Evolutionary conservation across 2,329 filamentous ascomycete species (phyloP), one percentile per base, ranked within the genome.

Genomic region (Bipolaris zeicola): DNA sequence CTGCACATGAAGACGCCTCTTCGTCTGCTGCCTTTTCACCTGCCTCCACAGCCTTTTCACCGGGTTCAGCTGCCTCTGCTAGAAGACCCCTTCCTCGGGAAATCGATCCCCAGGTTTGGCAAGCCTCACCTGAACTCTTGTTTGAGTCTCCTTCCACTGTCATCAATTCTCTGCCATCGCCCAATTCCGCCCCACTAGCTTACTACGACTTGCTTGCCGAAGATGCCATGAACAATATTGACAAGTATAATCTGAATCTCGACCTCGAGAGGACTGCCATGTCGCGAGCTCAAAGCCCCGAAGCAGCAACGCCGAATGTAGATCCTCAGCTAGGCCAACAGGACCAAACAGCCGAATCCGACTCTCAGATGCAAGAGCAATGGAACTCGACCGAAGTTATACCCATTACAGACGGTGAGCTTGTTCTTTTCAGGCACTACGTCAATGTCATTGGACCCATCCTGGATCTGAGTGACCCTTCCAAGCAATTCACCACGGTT

Each of bases 181-280:
- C 75, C 13, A 77, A 79, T 42, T 73, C 76, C 13, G 80, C 79
- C n/a, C 79, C 80, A 5, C 65, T 80, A 47, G 76, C 79, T 58
- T 82, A 80, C 78, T 82, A 81, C 58, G 80, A 80, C 45, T 66
- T 82, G 5, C 71, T 81, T 52, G 79, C 78, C 39, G 77, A 77
- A 44, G 79, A 81, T 61, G 78, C 78, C 5, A 71, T 74, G 34
- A 73, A 73, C 50, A 73, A 72, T 45, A 73, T 73, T 45, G 65
- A 70, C 36, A 73, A 71, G 44, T 70, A 73, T 49, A 67, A 67
- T 18, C 48, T 69, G 18, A 73, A 74, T 20, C 57, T 73, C 20
- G 72, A 76, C 14, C 67, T 73, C 14, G 65, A 72, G 24, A 55
- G 66, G 33, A 61, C 60, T 11, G 55, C 52, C n/a, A 56, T 70